phyloP scores from a whole-genome alignment of 306 rosid species.

The Corylus avellana region DNA sequence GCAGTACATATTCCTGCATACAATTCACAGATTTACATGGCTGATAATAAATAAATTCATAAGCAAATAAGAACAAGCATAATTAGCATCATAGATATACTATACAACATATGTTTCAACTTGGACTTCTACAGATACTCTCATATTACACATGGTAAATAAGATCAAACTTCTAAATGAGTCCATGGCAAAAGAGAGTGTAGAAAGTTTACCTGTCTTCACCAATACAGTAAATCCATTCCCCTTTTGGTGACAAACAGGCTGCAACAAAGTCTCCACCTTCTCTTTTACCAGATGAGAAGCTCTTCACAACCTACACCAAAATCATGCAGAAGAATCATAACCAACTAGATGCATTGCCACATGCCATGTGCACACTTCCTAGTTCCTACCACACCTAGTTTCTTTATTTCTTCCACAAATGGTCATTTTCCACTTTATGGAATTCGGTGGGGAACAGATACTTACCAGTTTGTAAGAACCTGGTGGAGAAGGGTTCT shows the following conservation, averaged over 20 bases:
- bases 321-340: slow-evolving; percentile 11
- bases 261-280: slow-evolving; percentile 98
- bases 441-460: neutral
- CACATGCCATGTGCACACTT: neutral
- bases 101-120: neutral
- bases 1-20: slow-evolving; percentile 88
- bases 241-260: slow-evolving; percentile 95
- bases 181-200: neutral
- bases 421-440: neutral
- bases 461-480: neutral
- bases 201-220: slow-evolving; percentile 75
- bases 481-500: neutral
- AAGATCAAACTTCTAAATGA: neutral
- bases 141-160: neutral
- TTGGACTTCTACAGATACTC: neutral
- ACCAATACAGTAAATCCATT: slow-evolving; percentile 99
- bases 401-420: neutral
- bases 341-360: neutral
- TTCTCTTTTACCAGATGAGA: slow-evolving; percentile 98
- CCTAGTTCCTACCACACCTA: neutral
- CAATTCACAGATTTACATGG: slow-evolving; percentile 18
- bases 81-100: neutral
- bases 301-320: slow-evolving; percentile 90
- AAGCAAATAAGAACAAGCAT: neutral
- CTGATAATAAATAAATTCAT: slow-evolving; percentile 16